Percentiles rank a stretch among this genome's conserved stretches.
Conservation (phyloP, 2,329 filamentous ascomycete genomes). For the Alternaria sp. region DNA sequence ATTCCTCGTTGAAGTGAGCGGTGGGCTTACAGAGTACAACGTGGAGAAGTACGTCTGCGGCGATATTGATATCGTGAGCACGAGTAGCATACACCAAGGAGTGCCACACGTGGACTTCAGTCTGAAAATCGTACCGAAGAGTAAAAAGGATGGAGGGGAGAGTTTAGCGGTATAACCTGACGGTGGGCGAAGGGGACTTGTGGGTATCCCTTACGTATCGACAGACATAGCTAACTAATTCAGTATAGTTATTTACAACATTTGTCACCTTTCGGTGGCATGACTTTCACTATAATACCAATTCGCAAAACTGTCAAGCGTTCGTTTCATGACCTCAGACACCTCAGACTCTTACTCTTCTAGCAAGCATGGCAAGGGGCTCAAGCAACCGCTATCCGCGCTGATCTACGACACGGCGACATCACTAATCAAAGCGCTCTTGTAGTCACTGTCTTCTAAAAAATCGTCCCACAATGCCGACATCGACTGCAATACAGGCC, state of each 20-base stretch:
- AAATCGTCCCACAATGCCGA: background rate
- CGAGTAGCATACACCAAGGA: conserved; percentile 95
- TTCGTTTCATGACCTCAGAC: background rate
- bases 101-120: conserved; percentile 95
- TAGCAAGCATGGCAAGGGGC: background rate
- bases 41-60: conserved; percentile 76
- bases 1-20: conserved; percentile 87
- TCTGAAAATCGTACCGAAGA: conserved; percentile 75
- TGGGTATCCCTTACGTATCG: background rate
- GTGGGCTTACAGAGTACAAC: conserved; percentile 85
- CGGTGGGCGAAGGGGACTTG: no score
- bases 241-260: background rate
- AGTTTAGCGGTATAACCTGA: conserved; percentile 12
- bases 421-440: background rate
- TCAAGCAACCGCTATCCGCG: background rate
- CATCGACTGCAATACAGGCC: background rate
- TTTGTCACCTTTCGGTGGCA: background rate
- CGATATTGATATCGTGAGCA: conserved; percentile 95
- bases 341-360: background rate
- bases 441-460: background rate
- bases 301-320: background rate
- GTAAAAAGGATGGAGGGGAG: conserved; percentile 28
- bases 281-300: background rate
- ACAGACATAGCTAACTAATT: background rate
- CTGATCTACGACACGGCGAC: background rate